Conservation (phyloP, 208 protist species). For the Leishmania braziliensis region DNA sequence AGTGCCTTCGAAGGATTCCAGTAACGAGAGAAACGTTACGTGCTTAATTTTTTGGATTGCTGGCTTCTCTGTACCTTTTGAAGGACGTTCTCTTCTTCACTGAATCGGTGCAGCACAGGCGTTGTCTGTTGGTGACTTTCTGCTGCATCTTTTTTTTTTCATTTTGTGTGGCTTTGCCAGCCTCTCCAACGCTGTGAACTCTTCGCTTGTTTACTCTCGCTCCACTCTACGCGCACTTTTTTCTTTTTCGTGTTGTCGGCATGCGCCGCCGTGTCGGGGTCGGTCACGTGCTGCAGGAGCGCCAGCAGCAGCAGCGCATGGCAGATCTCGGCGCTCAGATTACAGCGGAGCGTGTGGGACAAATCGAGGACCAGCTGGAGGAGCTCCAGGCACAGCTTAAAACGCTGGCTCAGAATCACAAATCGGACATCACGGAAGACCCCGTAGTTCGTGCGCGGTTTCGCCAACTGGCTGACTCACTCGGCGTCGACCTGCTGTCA, state of each 20-base stretch:
- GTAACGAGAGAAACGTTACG: neutral
- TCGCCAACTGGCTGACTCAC: constrained; percentile 85
- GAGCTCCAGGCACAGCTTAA: constrained; percentile 71
- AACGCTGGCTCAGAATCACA: constrained; percentile 57
- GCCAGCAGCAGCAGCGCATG: constrained; percentile 80
- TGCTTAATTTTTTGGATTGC: neutral
- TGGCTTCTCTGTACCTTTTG: neutral
- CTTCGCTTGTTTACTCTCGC: neutral
- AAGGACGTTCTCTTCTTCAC: neutral
- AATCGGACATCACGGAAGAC: constrained; percentile 77
- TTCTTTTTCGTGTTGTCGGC: neutral
- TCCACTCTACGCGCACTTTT: neutral
- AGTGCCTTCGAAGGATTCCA: neutral
- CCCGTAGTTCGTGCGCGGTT: constrained; percentile 85
- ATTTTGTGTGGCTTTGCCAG: neutral
- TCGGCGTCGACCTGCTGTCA: constrained; percentile 86
- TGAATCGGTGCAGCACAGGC: neutral
- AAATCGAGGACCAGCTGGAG: constrained; percentile 82
- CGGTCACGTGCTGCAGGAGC: constrained; percentile 76
- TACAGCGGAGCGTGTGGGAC: constrained; percentile 77
- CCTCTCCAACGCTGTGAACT: neutral
- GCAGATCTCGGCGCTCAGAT: constrained; percentile 83
- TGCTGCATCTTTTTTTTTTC: neutral
- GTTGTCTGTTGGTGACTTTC: neutral
- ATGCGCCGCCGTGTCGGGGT: constrained; percentile 87